phyloP scores from a whole-genome alignment of 2,329 filamentous ascomycete species.

The Aspergillus costaricaensis region DNA sequence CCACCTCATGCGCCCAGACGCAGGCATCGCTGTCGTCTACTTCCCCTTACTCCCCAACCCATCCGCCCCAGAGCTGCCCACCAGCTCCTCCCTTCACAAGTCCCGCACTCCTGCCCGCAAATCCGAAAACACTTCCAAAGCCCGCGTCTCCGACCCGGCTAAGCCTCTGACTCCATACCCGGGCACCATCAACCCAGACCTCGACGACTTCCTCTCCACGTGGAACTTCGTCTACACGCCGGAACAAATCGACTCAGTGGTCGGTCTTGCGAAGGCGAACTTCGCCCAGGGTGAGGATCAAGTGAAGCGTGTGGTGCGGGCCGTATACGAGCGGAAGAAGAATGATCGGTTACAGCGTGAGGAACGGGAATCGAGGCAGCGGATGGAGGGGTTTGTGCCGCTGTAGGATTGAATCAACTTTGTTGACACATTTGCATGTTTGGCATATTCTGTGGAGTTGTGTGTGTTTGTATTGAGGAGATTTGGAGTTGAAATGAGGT shows the following conservation, averaged over 20 bases:
- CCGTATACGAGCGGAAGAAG: conserved; percentile 92
- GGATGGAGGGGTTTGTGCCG: conserved; percentile 35
- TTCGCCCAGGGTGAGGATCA: conserved; percentile 79
- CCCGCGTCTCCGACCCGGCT: conserved; percentile 20
- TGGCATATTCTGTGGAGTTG: neutral
- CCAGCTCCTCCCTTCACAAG: conserved; percentile 25
- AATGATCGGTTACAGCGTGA: conserved; percentile 46
- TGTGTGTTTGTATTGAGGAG: no score
- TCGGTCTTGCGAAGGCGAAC: conserved; percentile 80
- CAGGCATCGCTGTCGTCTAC: conserved; percentile 87
- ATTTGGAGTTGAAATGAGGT: no score
- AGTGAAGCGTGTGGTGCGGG: conserved; percentile 75
- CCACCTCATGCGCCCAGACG: conserved; percentile 71
- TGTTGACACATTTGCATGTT: neutral
- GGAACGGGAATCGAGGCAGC: conserved; percentile 25
- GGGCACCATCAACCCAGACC: conserved; percentile 74
- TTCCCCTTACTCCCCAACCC: conserved; percentile 85
- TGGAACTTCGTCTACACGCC: conserved; percentile 99
- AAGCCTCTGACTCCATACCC: conserved; percentile 51
- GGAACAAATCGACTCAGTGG: conserved; percentile 82
- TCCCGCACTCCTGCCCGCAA: conserved; percentile 25
- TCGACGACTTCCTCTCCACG: conserved; percentile 84
- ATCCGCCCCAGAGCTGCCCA: conserved; percentile 33
- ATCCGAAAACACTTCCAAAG: conserved; percentile 23
- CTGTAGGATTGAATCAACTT: neutral